phyloP scores from a whole-genome alignment of 2,329 filamentous ascomycete species.

The Amylocarpus encephaloides region DNA sequence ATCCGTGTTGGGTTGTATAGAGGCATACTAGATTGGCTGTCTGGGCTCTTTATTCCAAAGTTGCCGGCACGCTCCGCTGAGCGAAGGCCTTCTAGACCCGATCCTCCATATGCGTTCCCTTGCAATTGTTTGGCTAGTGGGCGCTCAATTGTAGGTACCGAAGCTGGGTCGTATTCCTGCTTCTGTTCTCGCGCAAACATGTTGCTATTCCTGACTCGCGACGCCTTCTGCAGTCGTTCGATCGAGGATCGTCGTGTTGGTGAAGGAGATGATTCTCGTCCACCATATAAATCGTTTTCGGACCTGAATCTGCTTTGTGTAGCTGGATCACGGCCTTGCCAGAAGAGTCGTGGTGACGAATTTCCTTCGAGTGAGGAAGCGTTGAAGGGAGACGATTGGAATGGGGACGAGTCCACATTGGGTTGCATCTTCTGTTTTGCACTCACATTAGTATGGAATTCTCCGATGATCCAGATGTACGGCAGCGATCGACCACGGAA shows the following conservation, averaged over 20 bases:
- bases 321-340: constrained; percentile 69
- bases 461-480: constrained; percentile 13
- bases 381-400: constrained; percentile 73
- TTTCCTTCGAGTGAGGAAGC: constrained; percentile 42
- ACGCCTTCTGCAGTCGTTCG: constrained; percentile 89
- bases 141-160: constrained; percentile 71
- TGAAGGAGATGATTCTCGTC: constrained; percentile 52
- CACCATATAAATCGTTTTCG: constrained; percentile 62
- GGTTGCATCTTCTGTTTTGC: constrained; percentile 56
- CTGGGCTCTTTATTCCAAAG: constrained; percentile 43
- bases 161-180: constrained; percentile 82
- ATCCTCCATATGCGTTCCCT: constrained; percentile 61
- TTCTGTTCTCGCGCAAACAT: constrained; percentile 92
- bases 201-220: constrained; percentile 95
- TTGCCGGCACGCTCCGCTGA: constrained; percentile 40
- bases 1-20: constrained; percentile 42
- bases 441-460: constrained; percentile 23
- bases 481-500: constrained; percentile 14
- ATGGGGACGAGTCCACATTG: constrained; percentile 71
- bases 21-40: constrained; percentile 57
- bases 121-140: constrained; percentile 70
- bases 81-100: constrained; percentile 47
- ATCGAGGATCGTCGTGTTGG: constrained; percentile 82
- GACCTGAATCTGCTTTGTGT: constrained; percentile 56
- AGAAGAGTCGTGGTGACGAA: constrained; percentile 80